phyloP scores from a whole-genome alignment of 2,329 filamentous ascomycete species.

The Aspergillus pseudoglaucus region DNA sequence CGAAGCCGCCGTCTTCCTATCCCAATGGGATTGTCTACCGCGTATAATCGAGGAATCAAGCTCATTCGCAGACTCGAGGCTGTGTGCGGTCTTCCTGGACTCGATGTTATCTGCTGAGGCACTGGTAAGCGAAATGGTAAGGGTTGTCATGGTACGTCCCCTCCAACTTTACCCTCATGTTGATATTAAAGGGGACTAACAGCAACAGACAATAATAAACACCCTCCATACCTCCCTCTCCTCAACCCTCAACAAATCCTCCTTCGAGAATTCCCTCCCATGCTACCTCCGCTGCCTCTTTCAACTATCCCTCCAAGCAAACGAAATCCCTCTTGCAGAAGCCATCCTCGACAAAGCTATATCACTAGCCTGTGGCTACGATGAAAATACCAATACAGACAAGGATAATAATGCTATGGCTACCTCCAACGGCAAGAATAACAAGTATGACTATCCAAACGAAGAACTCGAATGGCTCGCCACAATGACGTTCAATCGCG shows the following conservation, averaged over 20 bases:
- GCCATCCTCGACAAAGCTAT: slow-evolving; percentile 30
- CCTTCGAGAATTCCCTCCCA: slow-evolving; percentile 50
- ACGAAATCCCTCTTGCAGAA: slow-evolving; percentile 24
- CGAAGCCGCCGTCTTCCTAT: slow-evolving; percentile 63
- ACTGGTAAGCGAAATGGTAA: slow-evolving; percentile 26
- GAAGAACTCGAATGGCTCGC: slow-evolving; percentile 55
- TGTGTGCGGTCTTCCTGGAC: slow-evolving; percentile 61
- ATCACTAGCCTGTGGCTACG: slow-evolving; percentile 8
- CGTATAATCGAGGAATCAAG: slow-evolving; percentile 45
- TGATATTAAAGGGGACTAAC: neutral
- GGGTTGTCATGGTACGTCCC: slow-evolving; percentile 39
- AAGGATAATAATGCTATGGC: neutral
- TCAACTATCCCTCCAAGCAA: slow-evolving; percentile 50
- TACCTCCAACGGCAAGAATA: neutral
- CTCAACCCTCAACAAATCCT: slow-evolving; percentile 26
- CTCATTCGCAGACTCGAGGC: slow-evolving; percentile 29
- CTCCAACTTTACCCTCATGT: neutral
- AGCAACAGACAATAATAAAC: slow-evolving; percentile 58
- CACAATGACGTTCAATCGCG: slow-evolving; percentile 49
- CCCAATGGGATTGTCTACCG: slow-evolving; percentile 58
- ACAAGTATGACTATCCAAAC: slow-evolving; percentile 37
- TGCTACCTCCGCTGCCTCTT: slow-evolving; percentile 76
- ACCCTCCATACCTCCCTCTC: slow-evolving; percentile 55
- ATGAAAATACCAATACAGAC: neutral
- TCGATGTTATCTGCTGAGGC: slow-evolving; percentile 51